Base-by-base conservation (phyloP, 495 filamentous ascomycete genomes). In the Lasiosphaeriaceae sp. region DNA sequence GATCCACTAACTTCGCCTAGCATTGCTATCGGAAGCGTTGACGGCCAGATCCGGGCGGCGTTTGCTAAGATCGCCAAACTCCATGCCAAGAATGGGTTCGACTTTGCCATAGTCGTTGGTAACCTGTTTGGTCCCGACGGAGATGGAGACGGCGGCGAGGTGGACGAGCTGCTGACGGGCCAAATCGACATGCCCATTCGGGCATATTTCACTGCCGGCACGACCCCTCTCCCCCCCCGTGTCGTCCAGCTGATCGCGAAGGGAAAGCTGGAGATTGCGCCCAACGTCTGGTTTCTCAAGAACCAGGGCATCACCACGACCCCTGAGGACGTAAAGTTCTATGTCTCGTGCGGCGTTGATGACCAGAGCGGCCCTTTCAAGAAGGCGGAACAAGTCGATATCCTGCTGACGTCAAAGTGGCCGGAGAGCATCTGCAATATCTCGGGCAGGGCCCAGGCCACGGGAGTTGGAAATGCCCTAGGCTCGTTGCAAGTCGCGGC, bases 361-460 rank as follows among this genome's bases (percentile, higher is more conserved):
- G 83, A 88, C 39, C 34, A 51, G 85, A 89, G 49, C 81, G 87
- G 58, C 80, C 83, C 54, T 69, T 80, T 96, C 2, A 79, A 84
- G 47, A 89, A 89, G 11, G 87, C 85, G 20, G 86, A 90, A 56
- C 76, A 74, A 8, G 85, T 88, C 22, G 94, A 98, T 65, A 89
- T 98, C 48, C 76, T 98, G 9, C 73, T 98, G 22, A 96, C 94
- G 2, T 81, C 82, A 14, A 77, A 89, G 55, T 98, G 94, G 94
- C 94, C 94, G 11, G 77, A 83, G 3, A 79, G 76, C 0, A 78
- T 97, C 20, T 83, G 81, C 60, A 79, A 83, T 2, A 69, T 85
- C 1, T 69, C 69, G 39, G 65, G 78, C 22, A 72, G 69, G 60
- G 69, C 79, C 3, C 67, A 65, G 54, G 68, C 73, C 5, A 31